Base-by-base conservation (phyloP, 78 protist species). In the Ministeria vibrans region DNA sequence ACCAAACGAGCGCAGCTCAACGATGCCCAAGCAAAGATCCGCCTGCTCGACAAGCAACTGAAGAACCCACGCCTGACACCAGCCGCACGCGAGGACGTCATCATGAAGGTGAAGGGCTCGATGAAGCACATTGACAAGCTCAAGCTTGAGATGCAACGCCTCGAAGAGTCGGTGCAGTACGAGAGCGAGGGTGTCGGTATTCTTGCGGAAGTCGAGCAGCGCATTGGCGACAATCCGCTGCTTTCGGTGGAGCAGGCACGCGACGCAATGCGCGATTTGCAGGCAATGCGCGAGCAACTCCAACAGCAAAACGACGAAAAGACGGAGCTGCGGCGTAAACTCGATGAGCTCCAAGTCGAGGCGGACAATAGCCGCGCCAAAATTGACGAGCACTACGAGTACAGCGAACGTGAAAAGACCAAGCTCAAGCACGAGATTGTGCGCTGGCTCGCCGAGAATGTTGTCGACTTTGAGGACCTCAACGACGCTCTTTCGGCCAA, bases 171-270 rank as follows among this genome's bases (percentile, higher is more conserved):
- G 22, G 71, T 63, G 43, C 32, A 63, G 39, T 63, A 63, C 71
- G 71, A 63, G 71, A 34, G 23, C 32, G 71, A 63, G 71, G 71
- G 71, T 22, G 34, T 63, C 43, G 32, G 34, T 34, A 63, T 63
- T 25, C 71, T 63, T 4, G 43, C 28, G 41, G 71, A 25, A 2
- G 71, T 63, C 71, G 23, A 63, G 4, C 6, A 5, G 42, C 34
- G 41, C 32, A 63, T 63, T 18, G 71, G 34, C 20, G 6, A 34
- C 32, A 63, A 63, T 25, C 71, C 71, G n/a, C 1, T 2, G 15
- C 34, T 34, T 18, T 41, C 25, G 32, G 7, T 63, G 18, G 71
- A 63, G 42, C 43, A 63, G 43, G 71, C 71, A 41, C 71, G 71
- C 38, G 42, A 20, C 13, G 71, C 71, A 30, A 7, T 63, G 13